Evolutionary conservation across 2,329 filamentous ascomycete genomes (phyloP).

Genomic region (Dryadomyces quercivorus): DNA sequence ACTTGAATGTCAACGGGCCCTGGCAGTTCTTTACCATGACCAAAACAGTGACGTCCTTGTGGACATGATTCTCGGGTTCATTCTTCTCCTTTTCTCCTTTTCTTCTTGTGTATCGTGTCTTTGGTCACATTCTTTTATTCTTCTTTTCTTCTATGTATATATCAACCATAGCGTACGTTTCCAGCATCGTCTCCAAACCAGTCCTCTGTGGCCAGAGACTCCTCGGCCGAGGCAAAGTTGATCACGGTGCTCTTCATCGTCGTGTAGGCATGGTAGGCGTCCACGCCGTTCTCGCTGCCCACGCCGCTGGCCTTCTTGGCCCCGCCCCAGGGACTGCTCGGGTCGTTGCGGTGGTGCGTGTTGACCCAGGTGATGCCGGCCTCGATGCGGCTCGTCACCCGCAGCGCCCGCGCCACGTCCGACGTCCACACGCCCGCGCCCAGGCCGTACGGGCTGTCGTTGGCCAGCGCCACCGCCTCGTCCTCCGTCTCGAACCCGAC

Average conservation of each 20-base stretch:
- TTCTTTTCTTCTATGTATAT: neutral
- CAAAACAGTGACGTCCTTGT: conserved; percentile 1
- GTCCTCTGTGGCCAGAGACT: conserved; percentile 41
- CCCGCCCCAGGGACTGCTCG: conserved; percentile 59
- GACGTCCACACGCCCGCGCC: conserved; percentile 67
- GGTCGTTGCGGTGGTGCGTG: conserved; percentile 61
- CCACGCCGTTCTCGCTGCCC: conserved; percentile 60
- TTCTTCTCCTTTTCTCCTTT: too few species aligned
- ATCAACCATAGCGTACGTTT: conserved; percentile 49
- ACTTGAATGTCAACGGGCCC: conserved; percentile 1
- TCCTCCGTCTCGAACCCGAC: conserved; percentile 63
- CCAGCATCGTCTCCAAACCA: conserved; percentile 53
- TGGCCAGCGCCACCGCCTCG: conserved; percentile 57
- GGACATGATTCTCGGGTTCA: conserved; percentile 1
- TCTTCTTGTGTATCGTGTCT: too few species aligned
- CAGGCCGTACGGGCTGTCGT: conserved; percentile 64
- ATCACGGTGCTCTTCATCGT: conserved; percentile 55
- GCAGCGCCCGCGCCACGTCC: conserved; percentile 60
- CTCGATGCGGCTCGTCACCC: conserved; percentile 57
- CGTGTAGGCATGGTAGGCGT: conserved; percentile 48
- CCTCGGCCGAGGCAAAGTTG: conserved; percentile 49
- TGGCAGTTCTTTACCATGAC: conserved; percentile 5
- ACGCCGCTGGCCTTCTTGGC: conserved; percentile 50
- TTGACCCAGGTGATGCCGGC: conserved; percentile 49
- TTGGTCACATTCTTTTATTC: too few species aligned